Evolutionary conservation across 2,329 filamentous ascomycete genomes (phyloP).

Genomic region (Plenodomus lindquistii): DNA sequence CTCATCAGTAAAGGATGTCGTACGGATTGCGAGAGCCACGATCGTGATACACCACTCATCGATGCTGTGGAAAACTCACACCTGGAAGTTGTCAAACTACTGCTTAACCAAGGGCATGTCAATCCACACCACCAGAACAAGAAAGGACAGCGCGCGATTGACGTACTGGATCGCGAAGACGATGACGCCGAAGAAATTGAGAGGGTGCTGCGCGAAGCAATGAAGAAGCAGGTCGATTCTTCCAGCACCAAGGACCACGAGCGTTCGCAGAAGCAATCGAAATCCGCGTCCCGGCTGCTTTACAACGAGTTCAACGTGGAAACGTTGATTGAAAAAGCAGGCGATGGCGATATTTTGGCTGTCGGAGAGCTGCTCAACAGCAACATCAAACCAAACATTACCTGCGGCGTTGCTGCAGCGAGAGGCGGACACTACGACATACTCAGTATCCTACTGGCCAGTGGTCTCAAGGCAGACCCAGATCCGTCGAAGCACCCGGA

Average conservation of each 20-base stretch:
- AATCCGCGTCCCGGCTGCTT: slow-evolving; percentile 48
- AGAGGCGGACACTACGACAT: slow-evolving; percentile 89
- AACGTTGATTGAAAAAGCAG: slow-evolving; percentile 53
- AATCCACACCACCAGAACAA: slow-evolving; percentile 90
- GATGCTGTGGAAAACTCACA: slow-evolving; percentile 97
- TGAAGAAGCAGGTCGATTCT: slow-evolving; percentile 50
- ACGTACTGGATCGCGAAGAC: slow-evolving; percentile 74
- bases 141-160: slow-evolving; percentile 89
- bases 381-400: slow-evolving; percentile 68
- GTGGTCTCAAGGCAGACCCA: slow-evolving; percentile 53
- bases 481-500: slow-evolving; percentile 79
- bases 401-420: slow-evolving; percentile 87
- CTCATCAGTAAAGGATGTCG: slow-evolving; percentile 84
- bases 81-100: slow-evolving; percentile 79
- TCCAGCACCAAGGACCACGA: slow-evolving; percentile 55
- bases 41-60: slow-evolving; percentile 85
- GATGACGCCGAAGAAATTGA: slow-evolving; percentile 83
- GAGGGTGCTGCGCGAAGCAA: slow-evolving; percentile 67
- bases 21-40: slow-evolving; percentile 75
- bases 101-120: slow-evolving; percentile 78
- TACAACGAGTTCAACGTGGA: slow-evolving; percentile 56
- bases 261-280: slow-evolving; percentile 34
- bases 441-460: slow-evolving; percentile 68
- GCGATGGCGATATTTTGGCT: slow-evolving; percentile 53
- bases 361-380: slow-evolving; percentile 54